Conservation (phyloP, 2,329 filamentous ascomycete species). For the Beauveria pseudobassiana region DNA sequence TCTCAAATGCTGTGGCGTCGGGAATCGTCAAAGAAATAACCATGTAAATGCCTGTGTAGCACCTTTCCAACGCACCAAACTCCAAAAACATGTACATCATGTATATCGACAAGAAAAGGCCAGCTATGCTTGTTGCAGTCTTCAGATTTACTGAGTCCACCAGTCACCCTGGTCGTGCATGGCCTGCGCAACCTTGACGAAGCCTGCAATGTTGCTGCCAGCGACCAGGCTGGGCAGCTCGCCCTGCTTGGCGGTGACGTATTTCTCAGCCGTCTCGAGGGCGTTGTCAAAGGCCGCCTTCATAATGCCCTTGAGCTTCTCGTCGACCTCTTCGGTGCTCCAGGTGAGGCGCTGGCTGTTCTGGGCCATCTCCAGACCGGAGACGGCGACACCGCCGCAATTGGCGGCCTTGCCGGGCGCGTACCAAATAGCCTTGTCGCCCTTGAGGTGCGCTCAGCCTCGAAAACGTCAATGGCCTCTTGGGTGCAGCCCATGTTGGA, state of each 20-base stretch:
- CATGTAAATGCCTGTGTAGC: conserved; percentile 10
- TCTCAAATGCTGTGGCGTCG: conserved; percentile 10
- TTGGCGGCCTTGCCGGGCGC: conserved; percentile 96
- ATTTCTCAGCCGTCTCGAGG: conserved; percentile 81
- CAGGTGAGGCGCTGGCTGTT: conserved; percentile 83
- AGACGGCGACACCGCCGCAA: conserved; percentile 94
- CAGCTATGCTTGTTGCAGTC: too few species aligned
- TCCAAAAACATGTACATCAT: background rate
- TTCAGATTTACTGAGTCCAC: conserved; percentile 42
- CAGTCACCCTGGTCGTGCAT: conserved; percentile 98
- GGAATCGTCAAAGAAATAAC: conserved; percentile 9
- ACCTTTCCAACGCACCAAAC: conserved; percentile 7
- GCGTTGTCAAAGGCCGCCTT: conserved; percentile 86
- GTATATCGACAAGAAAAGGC: background rate
- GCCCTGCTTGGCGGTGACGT: conserved; percentile 68
- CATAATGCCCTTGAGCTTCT: conserved; percentile 91
- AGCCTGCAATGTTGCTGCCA: conserved; percentile 94
- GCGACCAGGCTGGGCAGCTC: conserved; percentile 86
- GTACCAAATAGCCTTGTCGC: conserved; percentile 75
- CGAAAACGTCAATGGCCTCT: conserved; percentile 89
- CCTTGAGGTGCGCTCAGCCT: conserved; percentile 66
- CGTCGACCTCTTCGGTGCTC: conserved; percentile 84
- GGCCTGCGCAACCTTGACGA: conserved; percentile 88
- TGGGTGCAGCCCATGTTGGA: conserved; percentile 99
- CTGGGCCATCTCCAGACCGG: conserved; percentile 98